These are phyloP conservation scores for Mesembryanthemum crystallinum DNA, from an alignment of 148 eudicot species.

Conservation along the genomic window DNA sequence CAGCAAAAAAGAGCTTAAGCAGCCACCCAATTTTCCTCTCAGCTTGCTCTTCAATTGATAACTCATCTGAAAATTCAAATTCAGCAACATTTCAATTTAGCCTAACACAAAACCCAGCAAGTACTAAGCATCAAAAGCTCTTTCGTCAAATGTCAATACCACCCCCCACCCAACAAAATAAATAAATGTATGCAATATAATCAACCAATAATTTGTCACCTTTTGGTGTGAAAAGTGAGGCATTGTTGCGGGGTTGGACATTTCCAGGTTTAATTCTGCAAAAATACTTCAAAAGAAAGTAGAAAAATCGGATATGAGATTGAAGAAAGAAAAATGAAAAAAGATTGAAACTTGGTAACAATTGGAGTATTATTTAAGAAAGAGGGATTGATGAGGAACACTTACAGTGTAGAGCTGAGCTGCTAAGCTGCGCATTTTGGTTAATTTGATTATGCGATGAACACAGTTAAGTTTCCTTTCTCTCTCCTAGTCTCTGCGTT, in stretches of 20 bases:
- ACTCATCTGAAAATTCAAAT: constrained; percentile 47
- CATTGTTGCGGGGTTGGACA: constrained; percentile 41
- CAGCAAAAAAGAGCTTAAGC: constrained; percentile 77
- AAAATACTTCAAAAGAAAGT: constrained; percentile 35
- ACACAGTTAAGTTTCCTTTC: neutral
- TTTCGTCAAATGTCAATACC: no score
- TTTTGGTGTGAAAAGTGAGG: constrained; percentile 38
- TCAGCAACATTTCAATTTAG: neutral
- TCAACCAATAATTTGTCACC: constrained; percentile 32
- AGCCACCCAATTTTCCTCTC: constrained; percentile 93
- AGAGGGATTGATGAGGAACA: neutral
- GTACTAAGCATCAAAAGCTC: neutral
- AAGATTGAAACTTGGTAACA: neutral
- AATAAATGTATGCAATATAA: neutral
- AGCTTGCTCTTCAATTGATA: constrained; percentile 70
- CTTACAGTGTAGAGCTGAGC: constrained; percentile 31
- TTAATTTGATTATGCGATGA: neutral
- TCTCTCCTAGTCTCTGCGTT: no score
- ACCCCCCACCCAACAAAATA: neutral
- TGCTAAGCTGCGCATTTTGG: constrained; percentile 30
- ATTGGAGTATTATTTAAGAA: neutral
- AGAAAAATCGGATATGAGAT: neutral
- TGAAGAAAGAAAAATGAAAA: neutral
- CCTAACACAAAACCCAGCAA: neutral
- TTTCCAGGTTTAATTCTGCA: constrained; percentile 50